Conservation (phyloP, 345 rosid genomes). For the Eucalyptus curtisii region DNA sequence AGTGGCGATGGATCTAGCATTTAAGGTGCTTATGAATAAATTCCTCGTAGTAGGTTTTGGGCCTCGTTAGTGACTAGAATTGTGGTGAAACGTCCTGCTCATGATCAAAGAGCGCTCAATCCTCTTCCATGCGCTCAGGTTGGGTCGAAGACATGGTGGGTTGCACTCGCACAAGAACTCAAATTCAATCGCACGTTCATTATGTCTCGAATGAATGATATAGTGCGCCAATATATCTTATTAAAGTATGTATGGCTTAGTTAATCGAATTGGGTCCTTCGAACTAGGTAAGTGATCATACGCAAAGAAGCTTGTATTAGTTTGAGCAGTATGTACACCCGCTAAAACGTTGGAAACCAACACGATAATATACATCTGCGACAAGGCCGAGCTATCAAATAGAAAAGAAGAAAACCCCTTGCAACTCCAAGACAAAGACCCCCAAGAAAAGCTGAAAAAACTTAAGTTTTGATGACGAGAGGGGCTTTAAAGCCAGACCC, state of each 20-base stretch:
- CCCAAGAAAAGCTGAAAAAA: background rate
- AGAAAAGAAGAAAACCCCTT: background rate
- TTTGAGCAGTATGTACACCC: background rate
- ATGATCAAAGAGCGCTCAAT: background rate
- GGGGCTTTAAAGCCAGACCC: background rate
- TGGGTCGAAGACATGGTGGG: background rate
- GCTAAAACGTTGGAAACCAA: background rate
- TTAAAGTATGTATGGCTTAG: background rate
- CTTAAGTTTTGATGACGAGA: background rate
- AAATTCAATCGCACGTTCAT: background rate
- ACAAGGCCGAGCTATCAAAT: background rate
- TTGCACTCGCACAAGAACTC: background rate
- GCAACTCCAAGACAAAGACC: background rate
- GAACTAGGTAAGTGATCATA: background rate
- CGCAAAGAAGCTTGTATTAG: background rate
- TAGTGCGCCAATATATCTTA: accelerated
- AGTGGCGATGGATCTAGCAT: background rate
- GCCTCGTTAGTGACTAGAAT: background rate
- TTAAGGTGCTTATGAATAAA: background rate
- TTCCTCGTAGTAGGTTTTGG: background rate
- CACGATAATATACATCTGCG: background rate
- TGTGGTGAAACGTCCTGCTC: background rate
- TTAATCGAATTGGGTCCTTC: background rate
- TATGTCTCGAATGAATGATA: background rate
- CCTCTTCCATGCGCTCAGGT: background rate